Evolutionary conservation across 2,329 filamentous ascomycete species (phyloP), one percentile per base, ranked within the genome.

Genomic region (Verticillium klebahnii): DNA sequence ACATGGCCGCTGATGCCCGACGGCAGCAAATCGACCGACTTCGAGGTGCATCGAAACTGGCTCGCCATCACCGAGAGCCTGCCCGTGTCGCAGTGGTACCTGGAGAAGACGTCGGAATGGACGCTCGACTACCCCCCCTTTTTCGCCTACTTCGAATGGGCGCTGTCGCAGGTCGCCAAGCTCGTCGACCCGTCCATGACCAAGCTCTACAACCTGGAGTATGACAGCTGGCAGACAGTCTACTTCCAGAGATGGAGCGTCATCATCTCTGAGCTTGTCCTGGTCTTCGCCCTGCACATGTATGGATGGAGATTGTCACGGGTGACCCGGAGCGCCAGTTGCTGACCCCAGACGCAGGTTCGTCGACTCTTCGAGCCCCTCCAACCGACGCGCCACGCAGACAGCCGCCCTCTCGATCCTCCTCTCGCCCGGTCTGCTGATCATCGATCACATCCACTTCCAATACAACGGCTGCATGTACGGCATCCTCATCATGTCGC

Each of bases 401-500:
- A 92, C 91, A 29, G 91, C 90, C 56, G 93, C 93, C 29, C 82
- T 98, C 61, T 97, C 94, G 1, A 88, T 99, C 63, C 80, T 98
- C 3, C 85, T 98, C 14, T 98, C 93, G 0, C 95, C 95, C 0
- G 95, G 94, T 2, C 85, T 99, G 39, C 82, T 99, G 63, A 96
- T 99, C 73, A 98, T 99, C 74, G 95, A 99, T 72, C 95, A 99
- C 74, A 94, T 97, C 66, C 93, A 97, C 75, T 99, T 99, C 75
- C 95, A 99, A 80, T 99, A 99, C 80, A 99, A 99, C 79, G 94
- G 95, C 50, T 93, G 93, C 77, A 87, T 99, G 77, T 99, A 98
- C 73, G 95, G 95, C 40, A 80, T 98, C 54, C 81, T 99, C 58
- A 85, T 98, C 40, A 82, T 94, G 60, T 98, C 95, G 2, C 83